These are phyloP conservation scores for Pseudopithomyces chartarum DNA, from an alignment of 2,329 filamentous ascomycete species.

Conservation along the genomic window DNA sequence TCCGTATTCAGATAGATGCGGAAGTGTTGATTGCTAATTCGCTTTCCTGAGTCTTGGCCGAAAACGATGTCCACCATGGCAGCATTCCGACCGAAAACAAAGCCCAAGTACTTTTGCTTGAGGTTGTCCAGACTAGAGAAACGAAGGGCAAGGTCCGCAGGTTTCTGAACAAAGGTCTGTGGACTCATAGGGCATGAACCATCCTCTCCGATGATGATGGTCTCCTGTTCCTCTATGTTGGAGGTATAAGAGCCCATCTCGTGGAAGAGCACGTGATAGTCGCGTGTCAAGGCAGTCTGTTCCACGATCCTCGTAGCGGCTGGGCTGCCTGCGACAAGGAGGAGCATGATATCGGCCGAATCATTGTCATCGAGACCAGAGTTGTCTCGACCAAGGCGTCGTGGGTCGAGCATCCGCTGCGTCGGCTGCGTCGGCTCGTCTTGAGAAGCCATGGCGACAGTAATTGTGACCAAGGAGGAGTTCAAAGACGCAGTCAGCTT, in stretches of 20 bases:
- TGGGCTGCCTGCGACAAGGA: slow-evolving; percentile 79
- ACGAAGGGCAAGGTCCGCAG: slow-evolving; percentile 74
- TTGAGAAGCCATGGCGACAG: slow-evolving; percentile 21
- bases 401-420: slow-evolving; percentile 79
- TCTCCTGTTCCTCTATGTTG: slow-evolving; percentile 50
- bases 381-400: slow-evolving; percentile 77
- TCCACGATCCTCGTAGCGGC: slow-evolving; percentile 74
- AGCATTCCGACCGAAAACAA: slow-evolving; percentile 82
- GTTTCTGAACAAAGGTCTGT: slow-evolving; percentile 9
- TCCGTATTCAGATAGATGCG: slow-evolving; percentile 88
- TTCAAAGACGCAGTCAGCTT: not conserved
- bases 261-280: slow-evolving; percentile 63
- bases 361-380: slow-evolving; percentile 83
- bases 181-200: not conserved
- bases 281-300: slow-evolving; percentile 56
- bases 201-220: slow-evolving; percentile 53
- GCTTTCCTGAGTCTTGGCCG: slow-evolving; percentile 65
- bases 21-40: slow-evolving; percentile 95
- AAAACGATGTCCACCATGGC: slow-evolving; percentile 74
- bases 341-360: slow-evolving; percentile 85
- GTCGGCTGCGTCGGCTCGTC: slow-evolving; percentile 64
- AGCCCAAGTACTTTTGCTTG: slow-evolving; percentile 73
- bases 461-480: not conserved
- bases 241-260: slow-evolving; percentile 45
- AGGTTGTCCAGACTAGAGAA: slow-evolving; percentile 68